Evolutionary conservation across 495 filamentous ascomycete species (phyloP).

Genomic region (Neurospora tetrasperma): DNA sequence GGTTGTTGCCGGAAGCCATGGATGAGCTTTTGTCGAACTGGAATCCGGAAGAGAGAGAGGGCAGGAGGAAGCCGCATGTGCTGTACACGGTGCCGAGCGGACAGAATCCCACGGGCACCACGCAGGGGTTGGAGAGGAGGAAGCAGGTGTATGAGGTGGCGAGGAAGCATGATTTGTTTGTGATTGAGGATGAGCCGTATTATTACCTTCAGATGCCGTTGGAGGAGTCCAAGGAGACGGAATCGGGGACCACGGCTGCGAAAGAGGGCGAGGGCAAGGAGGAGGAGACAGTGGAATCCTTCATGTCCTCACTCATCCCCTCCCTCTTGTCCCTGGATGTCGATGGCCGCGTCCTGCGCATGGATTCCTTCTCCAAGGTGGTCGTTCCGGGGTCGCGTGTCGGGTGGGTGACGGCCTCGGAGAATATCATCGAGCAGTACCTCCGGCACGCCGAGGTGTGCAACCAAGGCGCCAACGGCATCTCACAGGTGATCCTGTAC

Average conservation of each 20-base stretch:
- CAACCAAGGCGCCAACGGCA: slow-evolving; percentile 72
- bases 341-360: slow-evolving; percentile 56
- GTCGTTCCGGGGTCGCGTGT: slow-evolving; percentile 65
- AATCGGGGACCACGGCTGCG: slow-evolving; percentile 4
- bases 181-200: slow-evolving; percentile 96
- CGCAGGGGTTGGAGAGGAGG: slow-evolving; percentile 55
- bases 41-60: slow-evolving; percentile 44
- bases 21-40: slow-evolving; percentile 59
- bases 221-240: slow-evolving; percentile 36
- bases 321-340: slow-evolving; percentile 56
- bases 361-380: slow-evolving; percentile 79
- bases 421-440: slow-evolving; percentile 74
- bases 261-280: neutral
- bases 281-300: slow-evolving; percentile 25
- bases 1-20: slow-evolving; percentile 55
- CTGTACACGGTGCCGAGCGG: slow-evolving; percentile 80
- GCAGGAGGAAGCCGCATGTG: slow-evolving; percentile 59
- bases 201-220: slow-evolving; percentile 94
- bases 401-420: slow-evolving; percentile 73
- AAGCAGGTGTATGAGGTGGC: slow-evolving; percentile 63
- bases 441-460: slow-evolving; percentile 65
- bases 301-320: slow-evolving; percentile 43
- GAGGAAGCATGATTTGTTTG: slow-evolving; percentile 73
- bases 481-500: slow-evolving; percentile 72
- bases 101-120: slow-evolving; percentile 89